Conservation (phyloP, 2,329 filamentous ascomycete genomes). For the Diaporthe destruens region DNA sequence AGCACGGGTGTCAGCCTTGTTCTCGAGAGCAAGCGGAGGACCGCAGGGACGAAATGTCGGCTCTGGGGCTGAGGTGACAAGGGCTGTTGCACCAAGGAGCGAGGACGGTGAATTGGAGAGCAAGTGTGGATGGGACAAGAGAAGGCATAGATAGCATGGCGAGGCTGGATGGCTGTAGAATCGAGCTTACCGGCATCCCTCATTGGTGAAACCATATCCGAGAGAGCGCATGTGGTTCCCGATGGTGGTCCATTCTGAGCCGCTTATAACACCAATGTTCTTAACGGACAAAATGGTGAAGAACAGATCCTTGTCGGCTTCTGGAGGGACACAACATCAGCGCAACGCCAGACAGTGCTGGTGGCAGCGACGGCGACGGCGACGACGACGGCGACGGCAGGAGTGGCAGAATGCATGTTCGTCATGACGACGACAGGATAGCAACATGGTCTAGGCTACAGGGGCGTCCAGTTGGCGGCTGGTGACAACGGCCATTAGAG, state of each 20-base stretch:
- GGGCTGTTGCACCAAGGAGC: not conserved
- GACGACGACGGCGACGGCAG: not conserved
- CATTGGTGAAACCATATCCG: conserved; percentile 74
- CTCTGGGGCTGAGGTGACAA: not conserved
- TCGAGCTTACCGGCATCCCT: conserved; percentile 70
- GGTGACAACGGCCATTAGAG: not conserved
- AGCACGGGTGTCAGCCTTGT: conserved; percentile 40
- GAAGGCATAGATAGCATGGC: conserved; percentile 25
- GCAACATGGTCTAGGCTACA: not conserved
- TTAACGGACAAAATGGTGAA: conserved; percentile 73
- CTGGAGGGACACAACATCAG: conserved; percentile 34
- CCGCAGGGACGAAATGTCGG: not conserved
- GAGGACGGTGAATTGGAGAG: not conserved
- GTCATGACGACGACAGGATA: not conserved
- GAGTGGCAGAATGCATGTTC: too few relatives aligned
- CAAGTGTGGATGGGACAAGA: not conserved
- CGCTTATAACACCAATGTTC: conserved; percentile 73
- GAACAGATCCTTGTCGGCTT: conserved; percentile 73
- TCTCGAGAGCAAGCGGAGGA: not conserved
- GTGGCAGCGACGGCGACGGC: conserved; percentile 53
- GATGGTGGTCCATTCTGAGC: conserved; percentile 72
- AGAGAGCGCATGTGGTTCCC: conserved; percentile 70
- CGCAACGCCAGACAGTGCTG: conserved; percentile 56
- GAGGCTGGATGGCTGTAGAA: conserved; percentile 16
- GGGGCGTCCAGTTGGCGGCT: not conserved